Evolutionary conservation across 805 yeast genomes (phyloP).

Genomic region (Brettanomyces naardenensis): DNA sequence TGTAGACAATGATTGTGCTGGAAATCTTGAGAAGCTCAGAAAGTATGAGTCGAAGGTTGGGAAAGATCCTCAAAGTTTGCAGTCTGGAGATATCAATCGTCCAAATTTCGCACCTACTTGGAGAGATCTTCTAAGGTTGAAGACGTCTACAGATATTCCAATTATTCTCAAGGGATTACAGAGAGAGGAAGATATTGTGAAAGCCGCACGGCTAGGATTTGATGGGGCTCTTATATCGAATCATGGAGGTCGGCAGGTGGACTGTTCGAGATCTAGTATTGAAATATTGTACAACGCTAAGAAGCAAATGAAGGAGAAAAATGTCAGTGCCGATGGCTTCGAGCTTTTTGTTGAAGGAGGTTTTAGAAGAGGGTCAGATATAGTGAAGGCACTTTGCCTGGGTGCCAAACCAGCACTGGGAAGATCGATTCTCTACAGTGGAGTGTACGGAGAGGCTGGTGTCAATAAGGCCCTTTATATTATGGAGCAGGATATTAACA

Average conservation of each 20-base stretch:
- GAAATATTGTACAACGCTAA: constrained; percentile 50
- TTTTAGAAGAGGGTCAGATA: constrained; percentile 66
- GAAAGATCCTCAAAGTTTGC: background rate
- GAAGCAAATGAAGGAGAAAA: constrained; percentile 34
- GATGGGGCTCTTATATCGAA: constrained; percentile 60
- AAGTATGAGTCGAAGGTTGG: too few species aligned
- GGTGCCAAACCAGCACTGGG: constrained; percentile 87
- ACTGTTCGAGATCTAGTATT: constrained; percentile 51
- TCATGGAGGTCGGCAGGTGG: constrained; percentile 71
- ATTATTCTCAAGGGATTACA: constrained; percentile 55
- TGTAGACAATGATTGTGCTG: constrained; percentile 81
- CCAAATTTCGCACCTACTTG: constrained; percentile 33
- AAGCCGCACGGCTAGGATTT: constrained; percentile 48
- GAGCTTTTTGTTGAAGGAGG: constrained; percentile 75
- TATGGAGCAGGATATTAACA: constrained; percentile 46
- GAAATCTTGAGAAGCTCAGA: constrained; percentile 78
- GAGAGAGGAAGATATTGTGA: constrained; percentile 51
- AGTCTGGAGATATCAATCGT: background rate
- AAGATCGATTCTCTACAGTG: constrained; percentile 66
- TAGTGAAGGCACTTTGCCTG: constrained; percentile 66
- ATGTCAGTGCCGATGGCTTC: constrained; percentile 35
- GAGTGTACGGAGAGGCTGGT: constrained; percentile 72
- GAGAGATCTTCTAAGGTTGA: constrained; percentile 52
- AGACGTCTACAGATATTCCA: constrained; percentile 42
- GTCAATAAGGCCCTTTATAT: constrained; percentile 42